These are phyloP conservation scores for Funneliformis mosseae DNA, from an alignment of 192 early-diverging fungal species.

Conservation along the genomic window DNA sequence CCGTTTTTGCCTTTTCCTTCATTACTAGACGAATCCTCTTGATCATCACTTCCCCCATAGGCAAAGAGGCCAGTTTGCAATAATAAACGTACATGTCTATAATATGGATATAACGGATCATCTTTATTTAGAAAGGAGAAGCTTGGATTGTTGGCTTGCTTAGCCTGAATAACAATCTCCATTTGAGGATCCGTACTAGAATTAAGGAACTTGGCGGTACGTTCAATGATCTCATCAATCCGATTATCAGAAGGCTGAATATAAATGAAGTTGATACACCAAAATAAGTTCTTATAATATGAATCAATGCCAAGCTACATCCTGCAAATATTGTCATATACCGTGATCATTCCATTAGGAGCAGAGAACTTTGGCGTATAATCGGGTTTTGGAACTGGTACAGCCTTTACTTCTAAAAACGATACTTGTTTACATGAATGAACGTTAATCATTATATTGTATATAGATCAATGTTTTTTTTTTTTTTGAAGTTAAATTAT, in stretches of 20 bases:
- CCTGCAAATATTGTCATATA: conserved; percentile 21
- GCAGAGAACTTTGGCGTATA: conserved; percentile 50
- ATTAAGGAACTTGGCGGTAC: conserved; percentile 69
- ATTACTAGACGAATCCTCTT: conserved; percentile 29
- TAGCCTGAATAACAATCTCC: conserved; percentile 74
- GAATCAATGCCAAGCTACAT: background rate
- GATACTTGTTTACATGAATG: conserved; percentile 28
- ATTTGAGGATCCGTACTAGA: conserved; percentile 57
- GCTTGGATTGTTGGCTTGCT: conserved; percentile 69
- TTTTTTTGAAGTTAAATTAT: background rate
- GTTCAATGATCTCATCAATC: conserved; percentile 69
- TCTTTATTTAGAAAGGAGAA: conserved; percentile 70
- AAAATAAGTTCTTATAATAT: background rate
- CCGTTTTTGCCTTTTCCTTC: background rate
- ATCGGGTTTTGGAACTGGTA: conserved; percentile 24
- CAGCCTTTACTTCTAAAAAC: conserved; percentile 29
- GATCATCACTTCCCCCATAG: conserved; percentile 46
- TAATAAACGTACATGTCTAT: conserved; percentile 65
- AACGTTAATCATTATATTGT: background rate
- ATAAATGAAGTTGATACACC: background rate
- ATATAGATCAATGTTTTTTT: too few relatives aligned
- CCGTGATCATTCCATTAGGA: conserved; percentile 51
- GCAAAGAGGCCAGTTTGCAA: conserved; percentile 62
- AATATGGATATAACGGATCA: conserved; percentile 67
- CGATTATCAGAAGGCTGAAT: conserved; percentile 56